phyloP scores from a whole-genome alignment of 2,329 filamentous ascomycete species.

The Knoxdaviesia capensis region DNA sequence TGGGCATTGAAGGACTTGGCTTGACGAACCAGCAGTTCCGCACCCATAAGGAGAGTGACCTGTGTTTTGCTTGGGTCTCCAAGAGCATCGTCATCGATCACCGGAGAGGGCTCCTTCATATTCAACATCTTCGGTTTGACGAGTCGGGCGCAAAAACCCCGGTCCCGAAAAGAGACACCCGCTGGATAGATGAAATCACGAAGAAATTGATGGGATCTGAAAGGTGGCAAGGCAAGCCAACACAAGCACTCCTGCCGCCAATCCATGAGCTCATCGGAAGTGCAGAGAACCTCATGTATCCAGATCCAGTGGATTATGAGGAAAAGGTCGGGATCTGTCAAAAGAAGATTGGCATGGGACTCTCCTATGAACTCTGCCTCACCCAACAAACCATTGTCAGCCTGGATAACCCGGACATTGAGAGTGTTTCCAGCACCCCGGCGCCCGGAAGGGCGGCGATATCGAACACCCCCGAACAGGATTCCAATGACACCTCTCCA shows the following conservation, averaged over 20 bases:
- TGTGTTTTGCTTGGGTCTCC: constrained; percentile 58
- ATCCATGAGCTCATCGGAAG: no score
- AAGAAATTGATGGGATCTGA: no score
- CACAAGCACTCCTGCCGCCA: no score
- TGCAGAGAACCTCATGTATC: no score
- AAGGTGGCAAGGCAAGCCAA: no score
- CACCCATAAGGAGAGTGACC: constrained; percentile 36
- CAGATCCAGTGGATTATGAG: constrained; percentile 28
- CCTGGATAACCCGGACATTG: constrained; percentile 6
- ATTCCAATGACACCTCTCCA: constrained; percentile 18
- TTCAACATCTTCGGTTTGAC: constrained; percentile 41
- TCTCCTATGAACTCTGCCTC: constrained; percentile 73
- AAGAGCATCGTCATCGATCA: constrained; percentile 66
- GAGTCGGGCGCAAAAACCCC: no score
- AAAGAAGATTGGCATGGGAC: constrained; percentile 49
- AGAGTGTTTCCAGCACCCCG: no score
- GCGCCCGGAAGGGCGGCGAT: no score
- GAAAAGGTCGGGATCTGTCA: constrained; percentile 49
- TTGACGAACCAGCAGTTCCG: constrained; percentile 9
- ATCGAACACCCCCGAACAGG: no score
- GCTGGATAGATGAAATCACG: no score
- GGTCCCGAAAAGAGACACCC: no score
- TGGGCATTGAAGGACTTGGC: constrained; percentile 44
- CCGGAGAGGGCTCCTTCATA: constrained; percentile 32
- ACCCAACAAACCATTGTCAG: constrained; percentile 53